Conservation (phyloP, 306 rosid genomes). For the Rosa multiflora region DNA sequence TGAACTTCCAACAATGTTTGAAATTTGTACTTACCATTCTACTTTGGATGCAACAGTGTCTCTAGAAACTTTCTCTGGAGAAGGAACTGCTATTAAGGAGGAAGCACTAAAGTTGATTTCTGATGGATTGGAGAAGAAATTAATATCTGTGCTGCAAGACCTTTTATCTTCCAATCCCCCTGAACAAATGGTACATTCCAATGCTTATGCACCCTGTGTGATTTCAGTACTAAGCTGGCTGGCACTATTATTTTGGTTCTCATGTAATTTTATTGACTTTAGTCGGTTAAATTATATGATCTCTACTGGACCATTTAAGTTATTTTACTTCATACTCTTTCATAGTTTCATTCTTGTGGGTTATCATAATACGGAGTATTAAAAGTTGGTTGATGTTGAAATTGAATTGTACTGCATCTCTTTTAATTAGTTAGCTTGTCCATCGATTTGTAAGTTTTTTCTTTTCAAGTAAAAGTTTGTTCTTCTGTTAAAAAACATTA, state of each 20-base stretch:
- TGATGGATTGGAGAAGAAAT: slow-evolving; percentile 73
- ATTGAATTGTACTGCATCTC: not conserved
- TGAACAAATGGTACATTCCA: slow-evolving; percentile 66
- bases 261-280: not conserved
- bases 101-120: slow-evolving; percentile 65
- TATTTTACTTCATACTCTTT: not conserved
- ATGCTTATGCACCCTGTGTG: not conserved
- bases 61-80: slow-evolving; percentile 44
- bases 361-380: slow-evolving; percentile 4
- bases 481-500: not conserved
- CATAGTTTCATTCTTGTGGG: not conserved
- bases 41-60: slow-evolving; percentile 57
- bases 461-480: not conserved
- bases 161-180: slow-evolving; percentile 65
- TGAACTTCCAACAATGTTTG: slow-evolving; percentile 2
- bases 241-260: slow-evolving; percentile 7
- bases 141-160: slow-evolving; percentile 53
- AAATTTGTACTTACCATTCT: slow-evolving; percentile 25
- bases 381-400: slow-evolving; percentile 26
- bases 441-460: not conserved
- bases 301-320: not conserved
- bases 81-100: slow-evolving; percentile 50
- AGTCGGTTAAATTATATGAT: slow-evolving; percentile 11
- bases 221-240: slow-evolving; percentile 6
- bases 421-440: not conserved